Evolutionary conservation across 257 asterid genomes (phyloP), one percentile per base, ranked within the genome.

Genomic region (Nicotiana sylvestris): DNA sequence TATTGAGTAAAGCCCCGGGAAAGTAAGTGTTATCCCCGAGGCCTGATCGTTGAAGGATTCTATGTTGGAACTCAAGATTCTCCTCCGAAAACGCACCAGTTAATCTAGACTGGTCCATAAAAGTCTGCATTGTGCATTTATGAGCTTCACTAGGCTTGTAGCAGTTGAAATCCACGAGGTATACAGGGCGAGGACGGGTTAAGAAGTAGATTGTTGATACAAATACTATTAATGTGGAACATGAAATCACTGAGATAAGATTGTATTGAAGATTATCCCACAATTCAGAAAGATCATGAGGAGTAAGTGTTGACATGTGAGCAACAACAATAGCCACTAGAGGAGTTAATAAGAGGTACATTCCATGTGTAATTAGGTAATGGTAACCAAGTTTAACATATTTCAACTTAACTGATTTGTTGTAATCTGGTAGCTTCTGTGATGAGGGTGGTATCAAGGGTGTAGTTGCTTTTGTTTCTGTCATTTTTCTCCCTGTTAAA

Each of bases 311-410:
- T 78, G 90, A 87, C 74, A 87, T 80, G 56, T 87, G 90, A 30
- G 86, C 88, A 25, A 77, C 88, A 81, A 87, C 32, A 49, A 85
- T 51, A 72, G 69, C 82, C 39, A 87, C 12, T 10, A 82, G 18
- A 9, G 90, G 90, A 60, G 80, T 56, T 17, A 85, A 13, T 51
- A 87, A 81, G 58, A 87, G 86, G 58, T 85, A 87, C 86, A 82
- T 85, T 80, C 84, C 88, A 85, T 87, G 90, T 46, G 90, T 80
- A 55, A 85, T 85, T 21, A 87, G 88, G 79, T 87, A 85, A 66
- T 85, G 86, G 69, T 85, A 87, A 7, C 90, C 90, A 58, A 87
- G 90, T 15, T 85, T 85, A 5, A 87, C 90, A 81, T 87, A 87
- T 65, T 87, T 87, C 58, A 87, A 67, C 82, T 87, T 87, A 46